A percentile compares a stretch with the other conserved stretches of the same genome.
phyloP scores from a whole-genome alignment of 164 flowering plant species.

The Chimonanthus praecox region DNA sequence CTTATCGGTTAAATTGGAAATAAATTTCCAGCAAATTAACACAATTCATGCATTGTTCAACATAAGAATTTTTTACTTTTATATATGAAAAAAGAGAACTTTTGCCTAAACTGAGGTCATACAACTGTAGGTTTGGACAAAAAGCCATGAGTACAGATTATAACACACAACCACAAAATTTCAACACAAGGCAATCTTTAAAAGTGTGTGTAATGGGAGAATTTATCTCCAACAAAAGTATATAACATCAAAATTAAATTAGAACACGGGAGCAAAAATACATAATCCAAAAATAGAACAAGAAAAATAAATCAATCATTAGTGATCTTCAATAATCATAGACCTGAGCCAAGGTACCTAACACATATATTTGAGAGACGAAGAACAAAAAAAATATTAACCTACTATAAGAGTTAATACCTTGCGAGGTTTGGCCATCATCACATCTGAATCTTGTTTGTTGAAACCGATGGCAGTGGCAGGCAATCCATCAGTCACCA shows the following conservation, averaged over 20 bases:
- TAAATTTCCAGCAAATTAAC: background rate
- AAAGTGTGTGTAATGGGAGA: background rate
- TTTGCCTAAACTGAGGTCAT: background rate
- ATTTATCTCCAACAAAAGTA: background rate
- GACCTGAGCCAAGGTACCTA: no score
- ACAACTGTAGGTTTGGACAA: no score
- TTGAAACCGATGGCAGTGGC: slow-evolving; percentile 99
- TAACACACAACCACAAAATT: background rate
- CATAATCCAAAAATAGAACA: no score
- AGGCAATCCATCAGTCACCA: slow-evolving; percentile 98
- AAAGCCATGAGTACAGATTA: no score
- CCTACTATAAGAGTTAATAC: slow-evolving; percentile 26
- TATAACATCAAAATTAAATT: no score
- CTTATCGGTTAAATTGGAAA: background rate
- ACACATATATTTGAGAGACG: no score
- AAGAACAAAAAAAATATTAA: background rate
- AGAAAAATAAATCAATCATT: no score
- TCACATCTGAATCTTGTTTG: slow-evolving; percentile 93
- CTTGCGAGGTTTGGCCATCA: slow-evolving; percentile 96
- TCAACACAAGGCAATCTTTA: background rate
- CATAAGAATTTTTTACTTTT: background rate
- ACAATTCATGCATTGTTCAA: background rate
- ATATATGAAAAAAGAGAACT: background rate
- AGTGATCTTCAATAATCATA: no score
- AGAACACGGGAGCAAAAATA: no score